Conservation (phyloP, 2,329 filamentous ascomycete species). For the Pseudogymnoascus destructans region DNA sequence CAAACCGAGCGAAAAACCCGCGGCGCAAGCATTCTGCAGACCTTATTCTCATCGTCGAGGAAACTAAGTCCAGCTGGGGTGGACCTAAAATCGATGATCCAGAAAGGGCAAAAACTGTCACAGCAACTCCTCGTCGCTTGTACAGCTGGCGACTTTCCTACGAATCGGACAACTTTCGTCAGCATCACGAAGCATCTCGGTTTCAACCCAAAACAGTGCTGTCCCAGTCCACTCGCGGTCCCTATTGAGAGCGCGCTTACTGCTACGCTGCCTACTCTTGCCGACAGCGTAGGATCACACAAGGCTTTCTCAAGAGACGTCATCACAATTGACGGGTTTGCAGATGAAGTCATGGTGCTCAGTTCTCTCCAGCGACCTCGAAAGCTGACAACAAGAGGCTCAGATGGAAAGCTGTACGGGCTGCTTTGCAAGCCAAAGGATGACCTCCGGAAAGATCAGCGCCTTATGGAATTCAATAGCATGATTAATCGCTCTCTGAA, state of each 20-base stretch:
- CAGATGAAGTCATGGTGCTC: slow-evolving; percentile 80
- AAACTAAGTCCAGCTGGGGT: slow-evolving; percentile 38
- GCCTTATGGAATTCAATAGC: slow-evolving; percentile 97
- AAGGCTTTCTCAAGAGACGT: slow-evolving; percentile 78
- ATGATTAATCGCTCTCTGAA: slow-evolving; percentile 96
- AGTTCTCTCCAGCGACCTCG: slow-evolving; percentile 86
- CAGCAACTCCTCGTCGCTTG: slow-evolving; percentile 72
- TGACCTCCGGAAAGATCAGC: slow-evolving; percentile 91
- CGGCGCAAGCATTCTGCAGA: slow-evolving; percentile 39
- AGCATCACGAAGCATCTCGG: slow-evolving; percentile 65
- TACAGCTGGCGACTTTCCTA: slow-evolving; percentile 60
- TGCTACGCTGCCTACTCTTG: slow-evolving; percentile 61
- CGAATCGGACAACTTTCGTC: slow-evolving; percentile 51
- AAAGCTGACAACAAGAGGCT: slow-evolving; percentile 76
- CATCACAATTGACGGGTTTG: slow-evolving; percentile 67
- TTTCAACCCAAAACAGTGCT: slow-evolving; percentile 69
- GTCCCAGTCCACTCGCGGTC: slow-evolving; percentile 75
- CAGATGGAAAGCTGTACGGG: slow-evolving; percentile 77
- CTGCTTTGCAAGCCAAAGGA: slow-evolving; percentile 96
- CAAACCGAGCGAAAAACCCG: slow-evolving; percentile 52
- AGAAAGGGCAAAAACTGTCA: slow-evolving; percentile 68
- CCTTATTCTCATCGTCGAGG: slow-evolving; percentile 30
- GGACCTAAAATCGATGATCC: slow-evolving; percentile 60
- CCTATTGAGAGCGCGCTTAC: slow-evolving; percentile 77
- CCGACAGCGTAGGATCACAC: slow-evolving; percentile 63